A percentile compares a stretch with the other conserved stretches of the same genome.
phyloP scores from a whole-genome alignment of 169 alveolate genomes.

The Amoebophrya sp. region DNA sequence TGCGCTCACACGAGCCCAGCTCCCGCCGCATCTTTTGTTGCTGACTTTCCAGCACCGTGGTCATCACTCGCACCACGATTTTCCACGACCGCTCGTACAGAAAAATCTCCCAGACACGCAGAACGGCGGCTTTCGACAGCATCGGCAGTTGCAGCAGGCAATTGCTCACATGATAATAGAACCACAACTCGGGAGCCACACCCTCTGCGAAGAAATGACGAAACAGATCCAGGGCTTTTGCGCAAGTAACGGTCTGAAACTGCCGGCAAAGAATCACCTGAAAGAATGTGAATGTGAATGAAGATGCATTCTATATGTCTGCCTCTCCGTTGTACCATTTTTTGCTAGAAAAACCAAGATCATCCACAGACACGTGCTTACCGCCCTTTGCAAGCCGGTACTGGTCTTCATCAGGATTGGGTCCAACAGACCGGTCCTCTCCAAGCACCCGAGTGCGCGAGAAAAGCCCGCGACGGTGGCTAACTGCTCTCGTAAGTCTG shows the following conservation, averaged over 20 bases:
- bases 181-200: neutral
- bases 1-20: neutral
- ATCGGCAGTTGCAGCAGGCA: neutral
- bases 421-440: neutral
- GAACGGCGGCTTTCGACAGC: neutral
- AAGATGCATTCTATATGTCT: too few species aligned
- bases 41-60: neutral
- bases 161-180: neutral
- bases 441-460: neutral
- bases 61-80: neutral
- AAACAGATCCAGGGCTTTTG: neutral
- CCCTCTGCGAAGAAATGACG: neutral
- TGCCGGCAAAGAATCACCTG: neutral
- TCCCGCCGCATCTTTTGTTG: neutral
- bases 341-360: too few species aligned
- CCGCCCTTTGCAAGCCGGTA: too few species aligned
- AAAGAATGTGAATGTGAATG: too few species aligned
- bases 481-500: too few species aligned
- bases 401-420: too few species aligned
- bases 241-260: neutral
- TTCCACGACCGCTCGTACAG: conserved; percentile 8
- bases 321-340: too few species aligned
- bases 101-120: neutral
- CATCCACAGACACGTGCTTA: too few species aligned
- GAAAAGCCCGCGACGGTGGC: neutral